A percentile compares a stretch with the other conserved stretches of the same genome.
Evolutionary conservation across 345 rosid species (phyloP).

Genomic region (Atalantia buxifolia): DNA sequence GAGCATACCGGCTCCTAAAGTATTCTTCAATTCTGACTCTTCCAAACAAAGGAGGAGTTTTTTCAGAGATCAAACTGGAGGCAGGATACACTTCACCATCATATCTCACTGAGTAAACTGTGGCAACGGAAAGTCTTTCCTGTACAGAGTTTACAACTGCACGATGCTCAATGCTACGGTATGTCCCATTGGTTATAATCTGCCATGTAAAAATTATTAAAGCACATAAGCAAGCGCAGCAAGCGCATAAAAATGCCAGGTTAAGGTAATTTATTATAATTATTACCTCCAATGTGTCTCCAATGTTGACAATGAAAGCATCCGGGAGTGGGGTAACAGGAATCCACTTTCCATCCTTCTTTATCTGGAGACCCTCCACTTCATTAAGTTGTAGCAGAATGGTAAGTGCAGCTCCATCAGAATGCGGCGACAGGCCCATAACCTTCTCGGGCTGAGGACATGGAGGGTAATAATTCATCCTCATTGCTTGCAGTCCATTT

Average conservation of each 20-base stretch:
- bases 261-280: neutral
- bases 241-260: neutral
- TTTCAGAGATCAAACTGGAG: conserved; percentile 27
- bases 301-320: too few relatives aligned
- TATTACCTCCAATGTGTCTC: neutral
- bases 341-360: too few relatives aligned
- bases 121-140: neutral
- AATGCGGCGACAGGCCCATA: neutral
- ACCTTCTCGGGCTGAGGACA: conserved; percentile 27
- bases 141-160: too few relatives aligned
- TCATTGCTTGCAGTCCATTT: conserved; percentile 5
- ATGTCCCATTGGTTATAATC: conserved; percentile 23
- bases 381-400: neutral
- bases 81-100: conserved; percentile 1
- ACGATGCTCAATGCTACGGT: too few relatives aligned
- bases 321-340: too few relatives aligned
- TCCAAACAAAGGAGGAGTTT: conserved; percentile 29
- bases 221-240: neutral
- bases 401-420: neutral
- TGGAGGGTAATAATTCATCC: conserved; percentile 38
- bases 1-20: too few relatives aligned
- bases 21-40: conserved; percentile 4
- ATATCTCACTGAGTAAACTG: neutral
- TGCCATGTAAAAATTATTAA: neutral
- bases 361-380: too few relatives aligned